phyloP scores from a whole-genome alignment of 352 stramenopile genomes.

The Globisporangium barbulae region DNA sequence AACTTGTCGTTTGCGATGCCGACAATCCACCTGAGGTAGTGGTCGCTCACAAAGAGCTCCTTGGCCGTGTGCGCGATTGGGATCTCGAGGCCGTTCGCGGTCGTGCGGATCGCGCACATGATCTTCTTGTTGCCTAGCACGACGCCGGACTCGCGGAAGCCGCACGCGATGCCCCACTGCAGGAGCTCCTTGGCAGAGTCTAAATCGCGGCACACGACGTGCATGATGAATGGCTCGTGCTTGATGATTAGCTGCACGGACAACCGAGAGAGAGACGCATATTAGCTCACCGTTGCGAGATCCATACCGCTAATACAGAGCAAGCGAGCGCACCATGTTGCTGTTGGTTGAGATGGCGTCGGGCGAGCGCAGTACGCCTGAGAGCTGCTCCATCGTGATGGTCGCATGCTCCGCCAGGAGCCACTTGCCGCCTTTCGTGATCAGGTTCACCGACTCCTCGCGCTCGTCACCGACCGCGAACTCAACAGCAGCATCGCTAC shows the following conservation, averaged over 20 bases:
- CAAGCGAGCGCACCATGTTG: constrained; percentile 54
- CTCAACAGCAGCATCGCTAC: constrained; percentile 1
- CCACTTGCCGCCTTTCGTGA: constrained; percentile 90
- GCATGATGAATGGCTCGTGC: constrained; percentile 91
- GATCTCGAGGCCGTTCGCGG: constrained; percentile 84
- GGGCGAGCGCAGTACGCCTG: constrained; percentile 34
- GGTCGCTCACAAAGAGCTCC: constrained; percentile 58
- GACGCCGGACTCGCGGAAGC: constrained; percentile 89
- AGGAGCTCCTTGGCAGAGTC: constrained; percentile 76
- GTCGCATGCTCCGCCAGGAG: constrained; percentile 77
- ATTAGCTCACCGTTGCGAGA: not conserved
- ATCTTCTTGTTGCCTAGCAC: constrained; percentile 86
- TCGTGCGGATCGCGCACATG: constrained; percentile 90
- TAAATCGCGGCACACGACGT: constrained; percentile 84
- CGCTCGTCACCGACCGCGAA: constrained; percentile 8
- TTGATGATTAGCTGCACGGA: constrained; percentile 77
- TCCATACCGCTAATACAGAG: not conserved
- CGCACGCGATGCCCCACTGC: constrained; percentile 75
- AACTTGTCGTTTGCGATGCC: constrained; percentile 87
- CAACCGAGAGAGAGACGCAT: not conserved
- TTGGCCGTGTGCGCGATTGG: constrained; percentile 54
- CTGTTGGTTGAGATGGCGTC: constrained; percentile 32
- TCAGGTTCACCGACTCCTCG: constrained; percentile 40
- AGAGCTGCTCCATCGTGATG: constrained; percentile 70
- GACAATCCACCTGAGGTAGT: constrained; percentile 74